Evolutionary conservation across 2,329 filamentous ascomycete species (phyloP).

Genomic region (Polytolypa hystricis): DNA sequence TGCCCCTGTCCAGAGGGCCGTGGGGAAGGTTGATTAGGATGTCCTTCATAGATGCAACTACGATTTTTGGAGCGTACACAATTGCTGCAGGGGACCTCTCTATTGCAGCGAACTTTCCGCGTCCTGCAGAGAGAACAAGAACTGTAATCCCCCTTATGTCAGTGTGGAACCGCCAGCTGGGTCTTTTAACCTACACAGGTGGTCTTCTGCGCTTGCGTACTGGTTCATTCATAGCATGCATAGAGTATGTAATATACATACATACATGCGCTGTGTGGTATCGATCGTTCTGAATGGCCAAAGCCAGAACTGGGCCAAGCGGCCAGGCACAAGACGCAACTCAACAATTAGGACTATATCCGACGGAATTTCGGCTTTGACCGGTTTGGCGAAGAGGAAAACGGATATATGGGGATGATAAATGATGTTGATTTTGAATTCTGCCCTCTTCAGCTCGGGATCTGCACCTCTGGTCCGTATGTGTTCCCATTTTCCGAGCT

Average conservation of each 20-base stretch:
- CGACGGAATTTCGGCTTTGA: too few species aligned
- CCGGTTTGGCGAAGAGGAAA: too few species aligned
- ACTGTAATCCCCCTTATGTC: conserved; percentile 19
- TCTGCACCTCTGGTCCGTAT: conserved; percentile 17
- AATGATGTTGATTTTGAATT: too few species aligned
- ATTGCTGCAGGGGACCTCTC: conserved; percentile 47
- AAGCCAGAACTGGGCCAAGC: too few species aligned
- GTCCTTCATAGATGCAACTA: conserved; percentile 40
- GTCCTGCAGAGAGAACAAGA: conserved; percentile 48
- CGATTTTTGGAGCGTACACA: conserved; percentile 46
- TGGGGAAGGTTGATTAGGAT: conserved; percentile 12
- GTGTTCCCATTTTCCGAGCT: conserved; percentile 17
- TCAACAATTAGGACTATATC: too few species aligned
- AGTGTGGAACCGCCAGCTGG: neutral
- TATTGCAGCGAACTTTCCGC: conserved; percentile 53
- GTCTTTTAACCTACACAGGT: conserved; percentile 28
- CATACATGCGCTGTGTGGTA: too few species aligned
- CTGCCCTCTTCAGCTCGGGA: conserved; percentile 3
- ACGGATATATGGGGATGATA: too few species aligned
- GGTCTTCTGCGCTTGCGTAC: conserved; percentile 32
- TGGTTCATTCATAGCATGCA: conserved; percentile 21
- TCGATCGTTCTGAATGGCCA: too few species aligned
- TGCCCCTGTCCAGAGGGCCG: conserved; percentile 4
- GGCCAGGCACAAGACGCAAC: too few species aligned
- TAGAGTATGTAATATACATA: too few species aligned